Conservation (phyloP, 2,329 filamentous ascomycete genomes). For the Cercospora nicotianae region DNA sequence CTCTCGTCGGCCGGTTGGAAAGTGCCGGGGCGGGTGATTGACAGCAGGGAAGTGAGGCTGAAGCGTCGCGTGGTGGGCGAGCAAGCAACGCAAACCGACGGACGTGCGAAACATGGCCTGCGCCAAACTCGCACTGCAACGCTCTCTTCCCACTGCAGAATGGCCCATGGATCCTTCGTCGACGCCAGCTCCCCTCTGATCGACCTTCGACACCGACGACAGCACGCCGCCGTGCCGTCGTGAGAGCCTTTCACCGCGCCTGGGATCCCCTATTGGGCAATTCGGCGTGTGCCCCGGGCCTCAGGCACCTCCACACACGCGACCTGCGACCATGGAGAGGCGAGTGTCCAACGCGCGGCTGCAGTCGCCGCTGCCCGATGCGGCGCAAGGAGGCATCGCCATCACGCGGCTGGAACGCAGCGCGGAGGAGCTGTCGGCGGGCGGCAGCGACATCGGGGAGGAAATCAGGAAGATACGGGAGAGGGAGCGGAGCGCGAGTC, state of each 20-base stretch:
- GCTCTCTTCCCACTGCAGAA: not conserved
- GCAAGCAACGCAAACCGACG: not conserved
- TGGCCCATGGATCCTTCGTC: not conserved
- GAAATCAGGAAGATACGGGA: constrained; percentile 72
- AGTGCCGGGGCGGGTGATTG: constrained; percentile 1
- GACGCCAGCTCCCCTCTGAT: not conserved
- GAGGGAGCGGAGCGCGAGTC: constrained; percentile 37
- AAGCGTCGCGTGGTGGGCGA: constrained; percentile 4
- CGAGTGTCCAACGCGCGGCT: constrained; percentile 14
- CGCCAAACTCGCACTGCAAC: not conserved
- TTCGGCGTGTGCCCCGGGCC: not conserved
- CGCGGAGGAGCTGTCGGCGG: constrained; percentile 68
- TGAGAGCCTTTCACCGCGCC: not conserved
- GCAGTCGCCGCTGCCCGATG: constrained; percentile 8
- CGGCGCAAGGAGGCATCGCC: constrained; percentile 45
- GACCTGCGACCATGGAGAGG: not conserved
- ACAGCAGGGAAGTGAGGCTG: constrained; percentile 13
- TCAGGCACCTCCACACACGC: not conserved
- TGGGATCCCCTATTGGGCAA: constrained; percentile 1
- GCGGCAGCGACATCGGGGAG: constrained; percentile 71
- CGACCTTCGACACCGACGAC: not conserved
- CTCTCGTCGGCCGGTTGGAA: not conserved
- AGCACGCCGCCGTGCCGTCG: not conserved
- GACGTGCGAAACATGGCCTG: not conserved
- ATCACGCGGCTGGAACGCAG: constrained; percentile 73